Evolutionary conservation across 2,329 filamentous ascomycete genomes (phyloP).

Genomic region (Nothopassalora personata): DNA sequence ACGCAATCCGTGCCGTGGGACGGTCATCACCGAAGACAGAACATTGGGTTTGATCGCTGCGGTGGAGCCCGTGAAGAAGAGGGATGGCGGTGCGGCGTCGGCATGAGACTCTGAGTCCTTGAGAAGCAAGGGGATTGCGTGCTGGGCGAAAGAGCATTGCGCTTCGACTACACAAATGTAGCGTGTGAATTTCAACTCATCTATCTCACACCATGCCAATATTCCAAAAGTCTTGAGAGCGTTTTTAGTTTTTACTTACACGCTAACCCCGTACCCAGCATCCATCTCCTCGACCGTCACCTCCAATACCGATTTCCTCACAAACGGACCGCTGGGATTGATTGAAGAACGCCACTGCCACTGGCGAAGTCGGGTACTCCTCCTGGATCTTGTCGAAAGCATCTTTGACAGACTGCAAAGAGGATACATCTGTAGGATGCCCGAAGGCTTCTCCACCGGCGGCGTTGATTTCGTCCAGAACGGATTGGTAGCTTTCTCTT

Average conservation of each 20-base stretch:
- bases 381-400: slow-evolving; percentile 58
- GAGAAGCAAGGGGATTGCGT: slow-evolving; percentile 63
- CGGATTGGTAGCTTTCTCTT: slow-evolving; percentile 56
- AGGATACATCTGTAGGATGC: slow-evolving; percentile 58
- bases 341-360: slow-evolving; percentile 62
- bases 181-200: too few relatives aligned
- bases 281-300: slow-evolving; percentile 53
- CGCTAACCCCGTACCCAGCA: slow-evolving; percentile 43
- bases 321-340: slow-evolving; percentile 59
- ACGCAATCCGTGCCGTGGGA: slow-evolving; percentile 71
- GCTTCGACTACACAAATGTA: slow-evolving; percentile 49
- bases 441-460: slow-evolving; percentile 63
- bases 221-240: too few relatives aligned
- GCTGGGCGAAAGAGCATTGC: slow-evolving; percentile 74
- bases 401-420: slow-evolving; percentile 47
- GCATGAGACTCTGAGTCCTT: slow-evolving; percentile 43
- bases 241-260: slow-evolving; percentile 4
- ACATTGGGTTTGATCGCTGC: slow-evolving; percentile 68
- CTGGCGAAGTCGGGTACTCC: slow-evolving; percentile 47
- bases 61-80: slow-evolving; percentile 81
- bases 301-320: slow-evolving; percentile 55
- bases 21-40: slow-evolving; percentile 63
- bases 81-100: slow-evolving; percentile 57
- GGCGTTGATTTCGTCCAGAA: slow-evolving; percentile 61
- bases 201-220: too few relatives aligned